phyloP scores from a whole-genome alignment of 768 basidiomycete genomes.

The Russula sp. region DNA sequence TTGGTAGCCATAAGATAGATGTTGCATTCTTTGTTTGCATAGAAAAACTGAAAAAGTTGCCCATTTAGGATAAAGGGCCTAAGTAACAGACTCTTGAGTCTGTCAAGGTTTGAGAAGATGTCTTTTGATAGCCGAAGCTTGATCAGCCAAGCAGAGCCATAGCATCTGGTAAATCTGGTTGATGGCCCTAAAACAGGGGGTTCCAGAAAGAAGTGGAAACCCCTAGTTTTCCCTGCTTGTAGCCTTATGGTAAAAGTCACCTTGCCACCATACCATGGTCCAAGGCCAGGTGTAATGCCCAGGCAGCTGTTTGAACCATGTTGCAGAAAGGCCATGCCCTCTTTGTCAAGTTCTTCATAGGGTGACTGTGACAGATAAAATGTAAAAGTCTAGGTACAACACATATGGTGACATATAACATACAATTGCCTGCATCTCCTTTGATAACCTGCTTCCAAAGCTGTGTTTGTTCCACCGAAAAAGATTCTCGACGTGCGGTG shows the following conservation, averaged over 20 bases:
- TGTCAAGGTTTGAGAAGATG: constrained; percentile 27
- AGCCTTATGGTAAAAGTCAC: constrained; percentile 45
- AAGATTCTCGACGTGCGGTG: neutral
- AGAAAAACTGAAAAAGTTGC: constrained; percentile 52
- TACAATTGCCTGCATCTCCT: constrained; percentile 5
- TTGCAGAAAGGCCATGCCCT: constrained; percentile 35
- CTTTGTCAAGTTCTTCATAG: constrained; percentile 55
- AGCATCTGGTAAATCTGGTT: constrained; percentile 48
- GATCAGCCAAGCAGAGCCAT: constrained; percentile 55
- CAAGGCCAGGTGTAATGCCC: constrained; percentile 30
- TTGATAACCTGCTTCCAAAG: neutral
- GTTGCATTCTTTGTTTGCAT: constrained; percentile 45
- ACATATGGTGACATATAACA: neutral
- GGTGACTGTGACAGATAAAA: constrained; percentile 37
- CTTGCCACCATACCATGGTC: constrained; percentile 55
- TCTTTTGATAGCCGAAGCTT: constrained; percentile 39
- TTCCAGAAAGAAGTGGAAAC: constrained; percentile 39
- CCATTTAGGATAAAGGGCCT: constrained; percentile 48
- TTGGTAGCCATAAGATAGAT: constrained; percentile 51
- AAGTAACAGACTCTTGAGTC: constrained; percentile 37
- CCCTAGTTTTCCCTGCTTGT: constrained; percentile 9
- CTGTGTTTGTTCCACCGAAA: neutral
- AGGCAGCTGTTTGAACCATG: constrained; percentile 33
- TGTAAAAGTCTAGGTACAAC: neutral
- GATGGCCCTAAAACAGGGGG: constrained; percentile 47